phyloP scores from a whole-genome alignment of 2,329 filamentous ascomycete species.

The Talaromyces rugulosus region DNA sequence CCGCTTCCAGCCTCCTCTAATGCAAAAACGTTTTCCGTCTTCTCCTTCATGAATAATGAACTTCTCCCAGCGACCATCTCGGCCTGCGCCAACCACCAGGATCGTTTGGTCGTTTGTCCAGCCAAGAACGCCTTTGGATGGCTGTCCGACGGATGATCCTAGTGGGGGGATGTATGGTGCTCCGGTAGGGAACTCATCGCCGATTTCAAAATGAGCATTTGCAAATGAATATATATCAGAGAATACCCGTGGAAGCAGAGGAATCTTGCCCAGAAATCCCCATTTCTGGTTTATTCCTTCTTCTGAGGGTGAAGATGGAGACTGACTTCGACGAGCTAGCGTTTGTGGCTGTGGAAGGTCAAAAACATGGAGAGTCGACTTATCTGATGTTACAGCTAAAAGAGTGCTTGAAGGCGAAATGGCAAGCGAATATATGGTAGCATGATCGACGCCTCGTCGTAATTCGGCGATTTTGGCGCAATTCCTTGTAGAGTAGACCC shows the following conservation, averaged over 20 bases:
- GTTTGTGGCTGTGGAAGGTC: constrained; percentile 60
- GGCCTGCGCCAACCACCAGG: constrained; percentile 72
- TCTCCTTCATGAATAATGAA: constrained; percentile 68
- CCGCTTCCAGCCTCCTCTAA: constrained; percentile 76
- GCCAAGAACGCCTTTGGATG: constrained; percentile 78
- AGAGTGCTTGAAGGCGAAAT: constrained; percentile 78
- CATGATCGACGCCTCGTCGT: constrained; percentile 81
- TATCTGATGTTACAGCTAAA: constrained; percentile 91
- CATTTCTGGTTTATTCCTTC: constrained; percentile 67
- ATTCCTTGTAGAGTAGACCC: constrained; percentile 75
- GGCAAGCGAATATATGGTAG: constrained; percentile 79
- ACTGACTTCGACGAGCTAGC: constrained; percentile 29
- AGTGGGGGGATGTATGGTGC: constrained; percentile 46
- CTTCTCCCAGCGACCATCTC: constrained; percentile 82
- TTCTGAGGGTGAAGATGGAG: constrained; percentile 29
- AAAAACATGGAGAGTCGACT: constrained; percentile 91
- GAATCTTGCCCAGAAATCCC: constrained; percentile 78
- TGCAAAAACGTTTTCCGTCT: constrained; percentile 62
- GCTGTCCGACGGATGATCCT: constrained; percentile 52
- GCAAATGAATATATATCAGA: constrained; percentile 86
- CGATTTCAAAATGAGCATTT: constrained; percentile 75
- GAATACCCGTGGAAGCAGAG: constrained; percentile 79
- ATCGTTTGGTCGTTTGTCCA: constrained; percentile 75
- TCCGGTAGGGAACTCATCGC: constrained; percentile 59
- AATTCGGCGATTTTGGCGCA: constrained; percentile 80